These are phyloP conservation scores for Cryptococcus depauperatus DNA, from an alignment of 1,284 basidiomycete genomes.

Conservation along the genomic window DNA sequence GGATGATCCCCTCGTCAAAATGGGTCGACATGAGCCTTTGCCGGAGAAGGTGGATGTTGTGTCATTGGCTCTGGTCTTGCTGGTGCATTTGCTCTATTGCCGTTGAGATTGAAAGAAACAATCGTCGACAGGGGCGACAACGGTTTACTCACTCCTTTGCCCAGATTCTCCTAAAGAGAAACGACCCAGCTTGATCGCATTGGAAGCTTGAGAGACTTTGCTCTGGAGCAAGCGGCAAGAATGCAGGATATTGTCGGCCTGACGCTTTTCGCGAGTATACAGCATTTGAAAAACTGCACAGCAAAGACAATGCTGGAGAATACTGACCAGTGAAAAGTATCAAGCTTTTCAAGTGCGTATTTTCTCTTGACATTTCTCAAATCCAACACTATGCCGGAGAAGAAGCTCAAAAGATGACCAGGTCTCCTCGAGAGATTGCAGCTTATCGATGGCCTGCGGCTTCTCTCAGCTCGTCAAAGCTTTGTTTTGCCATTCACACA, in stretches of 20 bases:
- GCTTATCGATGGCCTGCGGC: constrained; percentile 27
- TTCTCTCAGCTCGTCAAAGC: constrained; percentile 32
- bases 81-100: constrained; percentile 9
- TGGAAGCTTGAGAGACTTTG: constrained; percentile 41
- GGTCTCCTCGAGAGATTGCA: constrained; percentile 2
- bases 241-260: constrained; percentile 42
- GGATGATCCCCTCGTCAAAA: constrained; percentile 27
- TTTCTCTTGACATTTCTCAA: constrained; percentile 1
- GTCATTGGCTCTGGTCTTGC: constrained; percentile 33
- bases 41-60: constrained; percentile 26
- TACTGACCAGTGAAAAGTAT: constrained; percentile 24
- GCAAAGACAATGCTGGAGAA: constrained; percentile 21
- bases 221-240: constrained; percentile 39
- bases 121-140: constrained; percentile 5
- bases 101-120: not conserved
- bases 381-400: constrained; percentile 7
- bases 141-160: constrained; percentile 7
- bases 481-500: constrained; percentile 23
- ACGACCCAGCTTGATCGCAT: constrained; percentile 24
- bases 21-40: constrained; percentile 16
- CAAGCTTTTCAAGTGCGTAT: constrained; percentile 16
- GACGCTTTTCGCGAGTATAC: constrained; percentile 23
- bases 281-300: constrained; percentile 26
- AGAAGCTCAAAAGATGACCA: constrained; percentile 13
- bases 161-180: not conserved